Evolutionary conservation across 441 rosid genomes (phyloP).

Genomic region (Jatropha podagrica): DNA sequence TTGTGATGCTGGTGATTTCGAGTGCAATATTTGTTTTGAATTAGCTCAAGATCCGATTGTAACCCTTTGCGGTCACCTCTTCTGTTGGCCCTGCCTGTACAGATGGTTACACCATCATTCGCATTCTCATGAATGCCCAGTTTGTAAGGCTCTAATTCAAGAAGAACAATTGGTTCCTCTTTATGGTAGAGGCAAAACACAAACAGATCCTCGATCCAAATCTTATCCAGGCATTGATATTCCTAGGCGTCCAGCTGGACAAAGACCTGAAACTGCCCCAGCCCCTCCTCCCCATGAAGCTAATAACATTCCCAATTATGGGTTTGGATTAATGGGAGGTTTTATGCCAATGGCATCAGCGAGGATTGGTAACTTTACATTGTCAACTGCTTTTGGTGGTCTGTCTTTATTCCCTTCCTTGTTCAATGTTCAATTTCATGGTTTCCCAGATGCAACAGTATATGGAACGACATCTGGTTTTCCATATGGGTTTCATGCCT

Average conservation of each 20-base stretch:
- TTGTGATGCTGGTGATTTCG: constrained; percentile 66
- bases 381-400: constrained; percentile 62
- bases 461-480: constrained; percentile 60
- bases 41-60: constrained; percentile 87
- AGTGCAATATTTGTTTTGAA: constrained; percentile 94
- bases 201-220: constrained; percentile 63
- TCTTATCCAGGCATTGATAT: constrained; percentile 58
- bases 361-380: constrained; percentile 62
- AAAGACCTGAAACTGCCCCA: constrained; percentile 73
- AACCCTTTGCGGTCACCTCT: constrained; percentile 90
- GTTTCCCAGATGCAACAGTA: constrained; percentile 57
- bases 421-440: constrained; percentile 67
- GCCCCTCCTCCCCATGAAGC: constrained; percentile 30
- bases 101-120: constrained; percentile 87
- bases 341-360: constrained; percentile 58
- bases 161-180: constrained; percentile 90
- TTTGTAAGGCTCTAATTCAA: constrained; percentile 79
- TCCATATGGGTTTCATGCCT: constrained; percentile 50
- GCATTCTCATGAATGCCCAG: constrained; percentile 78
- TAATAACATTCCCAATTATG: constrained; percentile 44
- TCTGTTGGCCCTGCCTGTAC: constrained; percentile 78
- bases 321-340: constrained; percentile 68
- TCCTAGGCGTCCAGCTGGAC: constrained; percentile 69
- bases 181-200: constrained; percentile 81
- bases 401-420: constrained; percentile 54